phyloP scores from a whole-genome alignment of 2,329 filamentous ascomycete species.

The Penicillium sp. region DNA sequence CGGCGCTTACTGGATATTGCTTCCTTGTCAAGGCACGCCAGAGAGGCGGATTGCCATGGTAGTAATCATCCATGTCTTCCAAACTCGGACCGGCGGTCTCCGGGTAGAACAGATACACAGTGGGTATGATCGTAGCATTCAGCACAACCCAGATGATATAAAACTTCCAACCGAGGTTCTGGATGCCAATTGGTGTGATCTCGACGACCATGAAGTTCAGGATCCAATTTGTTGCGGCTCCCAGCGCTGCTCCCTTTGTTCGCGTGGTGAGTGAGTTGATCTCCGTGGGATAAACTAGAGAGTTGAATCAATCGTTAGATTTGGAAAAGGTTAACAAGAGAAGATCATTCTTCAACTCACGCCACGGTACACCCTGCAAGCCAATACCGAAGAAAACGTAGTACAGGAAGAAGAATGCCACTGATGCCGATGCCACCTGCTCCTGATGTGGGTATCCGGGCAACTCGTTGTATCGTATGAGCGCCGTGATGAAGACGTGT shows the following conservation, averaged over 20 bases:
- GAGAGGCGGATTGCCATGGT: slow-evolving; percentile 9
- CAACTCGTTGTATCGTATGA: slow-evolving; percentile 30
- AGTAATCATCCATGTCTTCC: slow-evolving; percentile 15
- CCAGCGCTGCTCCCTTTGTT: slow-evolving; percentile 7
- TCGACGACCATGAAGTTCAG: slow-evolving; percentile 36
- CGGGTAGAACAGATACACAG: slow-evolving; percentile 10
- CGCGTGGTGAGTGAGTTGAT: slow-evolving; percentile 37
- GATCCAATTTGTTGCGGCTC: slow-evolving; percentile 14
- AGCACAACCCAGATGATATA: slow-evolving; percentile 26
- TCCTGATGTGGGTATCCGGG: slow-evolving; percentile 33
- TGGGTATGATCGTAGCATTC: slow-evolving; percentile 8
- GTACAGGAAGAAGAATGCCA: slow-evolving; percentile 48
- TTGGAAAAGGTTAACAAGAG: too few species aligned
- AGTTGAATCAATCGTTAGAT: not conserved
- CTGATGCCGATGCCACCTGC: slow-evolving; percentile 49
- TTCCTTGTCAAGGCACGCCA: slow-evolving; percentile 10
- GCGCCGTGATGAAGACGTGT: slow-evolving; percentile 50
- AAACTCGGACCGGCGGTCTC: slow-evolving; percentile 9
- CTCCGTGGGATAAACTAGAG: slow-evolving; percentile 32
- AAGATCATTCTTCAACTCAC: slow-evolving; percentile 10
- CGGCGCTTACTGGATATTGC: slow-evolving; percentile 8
- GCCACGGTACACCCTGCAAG: slow-evolving; percentile 41
- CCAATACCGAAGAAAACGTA: slow-evolving; percentile 43
- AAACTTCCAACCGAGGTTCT: slow-evolving; percentile 40
- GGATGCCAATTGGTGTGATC: slow-evolving; percentile 46